Evolutionary conservation across 2,329 filamentous ascomycete genomes (phyloP), one percentile per base, ranked within the genome.

Genomic region (Fusarium udum): DNA sequence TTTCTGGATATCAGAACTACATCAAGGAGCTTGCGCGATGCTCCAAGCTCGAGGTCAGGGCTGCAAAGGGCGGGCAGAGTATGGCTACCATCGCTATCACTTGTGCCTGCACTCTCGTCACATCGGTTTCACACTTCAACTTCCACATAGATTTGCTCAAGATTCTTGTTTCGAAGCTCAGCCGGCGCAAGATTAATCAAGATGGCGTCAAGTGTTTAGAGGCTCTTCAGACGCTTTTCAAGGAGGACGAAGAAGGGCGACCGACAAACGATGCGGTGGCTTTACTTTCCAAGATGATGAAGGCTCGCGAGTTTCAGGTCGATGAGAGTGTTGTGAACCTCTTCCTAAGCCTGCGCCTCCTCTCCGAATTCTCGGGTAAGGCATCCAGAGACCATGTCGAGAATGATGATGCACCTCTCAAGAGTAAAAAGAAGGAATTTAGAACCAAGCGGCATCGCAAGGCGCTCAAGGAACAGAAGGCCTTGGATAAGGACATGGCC

Each of bases 201-300:
- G 92, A 97, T 71, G 96, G 94, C 74, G 82, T 88, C 71, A 95
- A 93, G 80, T 97, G 94, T 76, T 87, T 92, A 16, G 87, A 92
- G 70, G 92, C 95, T 0, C 82, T 99, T 45, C 93, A 97, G 82
- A 92, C 90, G 7, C 85, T 98, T 3, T 98, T 98, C 79, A 86
- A 86, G 26, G 91, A 95, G 18, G 96, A 99, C 71, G 94, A 98
- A 55, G 95, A 98, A 78, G 96, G 96, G 22, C 91, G 93, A 24
- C 91, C 95, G 2, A 94, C 95, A 2, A 87, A 97, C 75, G 96
- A 99, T 80, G 93, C 94, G 0, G 93, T 97, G 16, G 90, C 91
- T 1, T 87, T 97, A 61, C 85, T 99, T 46, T 91, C 94, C 31
- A 97, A 96, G 85, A 97, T 98, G 95, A 95, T 99, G 91, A 97